A percentile compares a stretch with the other conserved stretches of the same genome.
Evolutionary conservation across 75 land plant species (phyloP).

Genomic region (Larix kaempferi): DNA sequence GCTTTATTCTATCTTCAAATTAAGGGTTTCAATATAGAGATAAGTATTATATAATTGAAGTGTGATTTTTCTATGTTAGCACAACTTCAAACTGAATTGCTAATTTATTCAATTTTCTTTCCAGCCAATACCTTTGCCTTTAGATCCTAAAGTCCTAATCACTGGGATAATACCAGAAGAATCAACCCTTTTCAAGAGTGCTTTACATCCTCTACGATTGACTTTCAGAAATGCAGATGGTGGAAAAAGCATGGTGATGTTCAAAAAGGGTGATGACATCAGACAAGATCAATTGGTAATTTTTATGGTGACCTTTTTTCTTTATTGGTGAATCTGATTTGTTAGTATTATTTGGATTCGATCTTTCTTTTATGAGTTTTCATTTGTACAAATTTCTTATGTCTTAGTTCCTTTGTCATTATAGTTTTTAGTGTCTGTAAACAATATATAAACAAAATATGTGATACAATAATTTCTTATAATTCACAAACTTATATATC

Average conservation of each 20-base stretch:
- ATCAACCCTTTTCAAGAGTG: slow-evolving; percentile 89
- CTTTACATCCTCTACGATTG: slow-evolving; percentile 80
- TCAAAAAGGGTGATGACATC: slow-evolving; percentile 98
- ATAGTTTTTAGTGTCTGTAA: too few relatives aligned
- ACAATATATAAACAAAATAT: too few relatives aligned
- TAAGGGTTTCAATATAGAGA: background rate
- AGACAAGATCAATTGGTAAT: slow-evolving; percentile 96
- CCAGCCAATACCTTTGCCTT: slow-evolving; percentile 87
- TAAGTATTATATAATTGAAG: background rate
- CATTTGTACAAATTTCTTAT: too few relatives aligned
- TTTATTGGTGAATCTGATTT: background rate
- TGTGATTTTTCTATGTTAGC: background rate
- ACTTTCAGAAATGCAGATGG: slow-evolving; percentile 78
- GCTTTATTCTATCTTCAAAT: background rate
- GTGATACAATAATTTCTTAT: too few relatives aligned
- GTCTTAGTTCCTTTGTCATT: too few relatives aligned
- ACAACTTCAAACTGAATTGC: background rate
- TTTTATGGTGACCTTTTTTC: background rate
- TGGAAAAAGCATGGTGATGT: slow-evolving; percentile 83
- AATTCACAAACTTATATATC: too few relatives aligned
- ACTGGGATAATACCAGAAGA: slow-evolving; percentile 88
- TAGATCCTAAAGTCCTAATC: slow-evolving; percentile 76
- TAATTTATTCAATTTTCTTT: slow-evolving; percentile 7
- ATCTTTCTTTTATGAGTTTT: too few relatives aligned
- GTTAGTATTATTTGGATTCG: too few relatives aligned